These are phyloP conservation scores for Peribolospora baueri DNA, from an alignment of 768 basidiomycete genomes.

Conservation along the genomic window DNA sequence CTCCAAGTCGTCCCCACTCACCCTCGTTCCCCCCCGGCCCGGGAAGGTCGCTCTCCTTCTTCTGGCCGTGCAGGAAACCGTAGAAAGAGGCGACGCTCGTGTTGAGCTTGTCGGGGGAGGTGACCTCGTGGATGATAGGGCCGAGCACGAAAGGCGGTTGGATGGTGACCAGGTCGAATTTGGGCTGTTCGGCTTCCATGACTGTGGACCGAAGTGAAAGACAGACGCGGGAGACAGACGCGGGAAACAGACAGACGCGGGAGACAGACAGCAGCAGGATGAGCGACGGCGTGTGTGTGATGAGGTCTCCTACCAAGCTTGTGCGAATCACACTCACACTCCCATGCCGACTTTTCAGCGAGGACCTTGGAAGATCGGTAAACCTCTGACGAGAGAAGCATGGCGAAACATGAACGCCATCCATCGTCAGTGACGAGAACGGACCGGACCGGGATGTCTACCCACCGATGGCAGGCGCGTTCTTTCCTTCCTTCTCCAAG, in stretches of 20 bases:
- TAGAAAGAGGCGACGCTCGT: conserved; percentile 11
- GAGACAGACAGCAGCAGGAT: conserved; percentile 14
- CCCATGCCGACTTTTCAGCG: conserved; percentile 39
- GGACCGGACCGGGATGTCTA: not conserved
- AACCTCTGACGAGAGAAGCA: no score
- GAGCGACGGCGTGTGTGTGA: conserved; percentile 32
- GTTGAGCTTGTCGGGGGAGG: conserved; percentile 20
- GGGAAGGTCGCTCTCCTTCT: conserved; percentile 6
- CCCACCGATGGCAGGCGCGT: conserved; percentile 17
- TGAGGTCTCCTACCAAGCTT: conserved; percentile 25
- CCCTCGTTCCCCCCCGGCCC: not conserved
- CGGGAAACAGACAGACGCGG: not conserved
- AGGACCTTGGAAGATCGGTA: conserved; percentile 42
- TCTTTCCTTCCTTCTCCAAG: conserved; percentile 28
- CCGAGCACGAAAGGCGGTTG: conserved; percentile 16
- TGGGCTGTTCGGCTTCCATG: not conserved
- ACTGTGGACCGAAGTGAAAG: not conserved
- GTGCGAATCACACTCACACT: conserved; percentile 25
- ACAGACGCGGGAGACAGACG: not conserved
- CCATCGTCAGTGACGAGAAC: conserved; percentile 5
- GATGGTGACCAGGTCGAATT: not conserved
- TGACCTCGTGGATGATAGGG: conserved; percentile 21
- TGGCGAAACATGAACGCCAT: no score
- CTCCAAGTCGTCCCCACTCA: not conserved
- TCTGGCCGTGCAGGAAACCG: conserved; percentile 8